Conservation (phyloP, 2,329 filamentous ascomycete species). For the Fusarium sp. region DNA sequence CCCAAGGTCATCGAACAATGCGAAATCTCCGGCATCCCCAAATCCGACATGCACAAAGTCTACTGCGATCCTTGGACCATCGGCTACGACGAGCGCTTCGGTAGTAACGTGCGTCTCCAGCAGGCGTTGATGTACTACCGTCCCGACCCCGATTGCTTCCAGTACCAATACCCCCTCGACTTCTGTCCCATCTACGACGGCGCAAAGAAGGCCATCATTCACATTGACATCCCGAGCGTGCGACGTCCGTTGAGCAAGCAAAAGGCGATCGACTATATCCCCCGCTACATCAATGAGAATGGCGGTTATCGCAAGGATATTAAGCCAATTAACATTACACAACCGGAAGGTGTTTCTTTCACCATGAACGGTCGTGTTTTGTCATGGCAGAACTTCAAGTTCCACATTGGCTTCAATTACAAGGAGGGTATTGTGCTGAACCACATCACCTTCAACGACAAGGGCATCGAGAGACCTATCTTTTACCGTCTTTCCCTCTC, state of each 20-base stretch:
- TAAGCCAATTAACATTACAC: slow-evolving; percentile 89
- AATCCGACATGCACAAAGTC: slow-evolving; percentile 91
- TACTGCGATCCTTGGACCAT: slow-evolving; percentile 98
- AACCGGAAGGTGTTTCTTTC: slow-evolving; percentile 92
- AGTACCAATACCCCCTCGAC: slow-evolving; percentile 92
- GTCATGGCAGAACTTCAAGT: slow-evolving; percentile 93
- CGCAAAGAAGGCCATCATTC: slow-evolving; percentile 81
- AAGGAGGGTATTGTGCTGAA: slow-evolving; percentile 90
- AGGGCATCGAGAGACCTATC: slow-evolving; percentile 79
- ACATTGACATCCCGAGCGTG: slow-evolving; percentile 85
- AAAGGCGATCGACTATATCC: slow-evolving; percentile 83
- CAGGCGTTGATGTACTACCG: slow-evolving; percentile 97
- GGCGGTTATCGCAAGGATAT: slow-evolving; percentile 83
- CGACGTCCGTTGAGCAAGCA: slow-evolving; percentile 80
- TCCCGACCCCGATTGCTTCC: slow-evolving; percentile 84
- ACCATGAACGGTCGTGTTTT: slow-evolving; percentile 77
- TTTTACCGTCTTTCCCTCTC: slow-evolving; percentile 92
- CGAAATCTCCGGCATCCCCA: slow-evolving; percentile 81
- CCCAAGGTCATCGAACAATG: slow-evolving; percentile 93
- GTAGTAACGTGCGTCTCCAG: slow-evolving; percentile 82
- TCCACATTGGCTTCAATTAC: slow-evolving; percentile 96
- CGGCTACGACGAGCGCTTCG: slow-evolving; percentile 91
- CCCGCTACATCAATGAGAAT: slow-evolving; percentile 76
- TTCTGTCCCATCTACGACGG: slow-evolving; percentile 94
- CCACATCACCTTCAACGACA: slow-evolving; percentile 91